Conservation (phyloP, 176 grass and related monocot species). For the Phyllostachys edulis region DNA sequence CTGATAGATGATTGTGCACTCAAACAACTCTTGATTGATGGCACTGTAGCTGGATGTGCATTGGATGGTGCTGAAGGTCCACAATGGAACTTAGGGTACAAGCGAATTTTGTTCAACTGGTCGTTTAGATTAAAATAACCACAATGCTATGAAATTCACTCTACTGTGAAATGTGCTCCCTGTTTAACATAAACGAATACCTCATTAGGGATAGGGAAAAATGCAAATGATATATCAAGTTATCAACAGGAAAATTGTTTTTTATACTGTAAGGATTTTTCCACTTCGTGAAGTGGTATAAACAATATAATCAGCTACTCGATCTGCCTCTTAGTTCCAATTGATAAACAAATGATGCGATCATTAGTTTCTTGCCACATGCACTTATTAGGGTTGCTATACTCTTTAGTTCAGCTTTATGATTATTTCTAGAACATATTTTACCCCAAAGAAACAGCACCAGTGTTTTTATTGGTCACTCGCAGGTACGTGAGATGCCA, state of each 20-base stretch:
- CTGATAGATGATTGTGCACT: conserved; percentile 94
- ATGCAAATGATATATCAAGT: not conserved
- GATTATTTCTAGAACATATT: not conserved
- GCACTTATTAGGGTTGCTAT: no score
- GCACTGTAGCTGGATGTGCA: conserved; percentile 87
- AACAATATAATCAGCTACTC: not conserved
- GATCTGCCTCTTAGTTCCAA: conserved; percentile 3
- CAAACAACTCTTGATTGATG: conserved; percentile 91
- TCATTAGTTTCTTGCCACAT: not conserved
- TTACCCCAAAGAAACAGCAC: not conserved
- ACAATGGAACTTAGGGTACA: conserved; percentile 60
- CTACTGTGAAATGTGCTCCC: not conserved
- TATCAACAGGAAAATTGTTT: conserved; percentile 3
- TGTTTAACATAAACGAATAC: conserved; percentile 1
- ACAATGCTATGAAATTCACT: not conserved
- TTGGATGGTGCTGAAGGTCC: conserved; percentile 93
- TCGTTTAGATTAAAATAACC: not conserved
- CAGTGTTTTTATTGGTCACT: conserved; percentile 9
- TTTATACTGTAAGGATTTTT: not conserved
- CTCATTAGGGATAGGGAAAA: not conserved
- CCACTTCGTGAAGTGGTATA: not conserved
- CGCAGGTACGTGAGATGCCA: conserved; percentile 89
- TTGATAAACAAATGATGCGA: not conserved
- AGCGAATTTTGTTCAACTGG: conserved; percentile 17
- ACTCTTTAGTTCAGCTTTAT: not conserved